Percentiles rank a stretch among this genome's conserved stretches.
Evolutionary conservation across 139 green algal species (phyloP).

Genomic region (Spirogloea muscicola): DNA sequence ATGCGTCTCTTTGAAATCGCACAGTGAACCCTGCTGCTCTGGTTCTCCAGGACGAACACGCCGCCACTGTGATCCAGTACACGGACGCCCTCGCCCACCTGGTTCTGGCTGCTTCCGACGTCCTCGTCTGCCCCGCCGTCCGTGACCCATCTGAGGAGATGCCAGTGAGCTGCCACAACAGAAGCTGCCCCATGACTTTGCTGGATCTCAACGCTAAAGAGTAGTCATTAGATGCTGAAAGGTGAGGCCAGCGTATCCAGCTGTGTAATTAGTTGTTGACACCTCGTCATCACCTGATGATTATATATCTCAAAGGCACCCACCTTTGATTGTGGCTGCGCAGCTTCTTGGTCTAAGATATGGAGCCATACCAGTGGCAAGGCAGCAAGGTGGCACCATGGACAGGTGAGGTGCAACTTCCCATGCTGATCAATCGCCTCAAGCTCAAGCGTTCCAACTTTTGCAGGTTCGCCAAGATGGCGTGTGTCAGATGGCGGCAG

Average conservation of each 20-base stretch:
- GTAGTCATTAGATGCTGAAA: no score
- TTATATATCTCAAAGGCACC: neutral
- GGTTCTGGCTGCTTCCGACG: conserved; percentile 4
- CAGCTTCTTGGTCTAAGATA: conserved; percentile 29
- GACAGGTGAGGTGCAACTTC: no score
- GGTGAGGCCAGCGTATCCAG: neutral
- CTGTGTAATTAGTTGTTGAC: neutral
- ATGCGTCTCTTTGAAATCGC: neutral
- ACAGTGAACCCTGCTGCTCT: neutral
- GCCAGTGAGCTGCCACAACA: neutral
- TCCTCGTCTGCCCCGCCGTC: conserved; percentile 17
- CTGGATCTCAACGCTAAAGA: no score
- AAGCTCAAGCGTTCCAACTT: no score
- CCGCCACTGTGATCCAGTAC: conserved; percentile 4
- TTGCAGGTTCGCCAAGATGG: no score
- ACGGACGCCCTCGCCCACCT: conserved; percentile 7
- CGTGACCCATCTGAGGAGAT: conserved; percentile 3
- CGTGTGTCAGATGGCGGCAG: no score
- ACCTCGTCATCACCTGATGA: neutral
- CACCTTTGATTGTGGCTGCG: neutral
- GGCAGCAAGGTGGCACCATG: no score
- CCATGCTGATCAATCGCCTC: no score
- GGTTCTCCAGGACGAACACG: conserved; percentile 15
- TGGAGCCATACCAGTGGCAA: conserved; percentile 17
- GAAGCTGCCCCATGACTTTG: no score